Base-by-base conservation (phyloP, 306 rosid species). In the Erythrophleum fordii region DNA sequence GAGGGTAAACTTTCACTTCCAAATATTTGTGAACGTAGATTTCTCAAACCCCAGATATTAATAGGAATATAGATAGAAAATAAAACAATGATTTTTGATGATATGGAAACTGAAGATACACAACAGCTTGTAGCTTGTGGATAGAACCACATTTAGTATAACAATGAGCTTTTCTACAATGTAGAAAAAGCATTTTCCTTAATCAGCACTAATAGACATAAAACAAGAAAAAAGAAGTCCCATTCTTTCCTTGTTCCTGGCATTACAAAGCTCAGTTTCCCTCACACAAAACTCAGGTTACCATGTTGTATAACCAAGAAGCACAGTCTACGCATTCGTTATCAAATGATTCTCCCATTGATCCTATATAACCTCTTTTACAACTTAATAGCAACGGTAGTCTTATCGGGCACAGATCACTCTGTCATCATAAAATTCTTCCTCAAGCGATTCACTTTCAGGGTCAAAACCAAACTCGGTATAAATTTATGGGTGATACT, bases 401-500 rank as follows among this genome's bases (percentile, higher is more conserved):
- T 1, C 48, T 44, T 1, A 13, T 8, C 0, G 48, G 4, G 14
- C 25, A 31, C 22, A 61, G 17, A 72, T 45, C 28, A 59, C 0
- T 25, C 14, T 34, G 9, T n/a, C 18, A 49, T 31, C 59, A 60
- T 72, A 29, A 65, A 28, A 31, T n/a, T 11, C 18, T 12, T 16
- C 53, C n/a, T 48, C 18, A 16, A 48, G 7, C 58, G 2, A 17
- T 41, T 6, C 4, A 55, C 0, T 14, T 3, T 45, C 6, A 31
- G 17, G 61, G 39, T 26, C 0, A 78, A 78, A 16, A 13, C 13
- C 17, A 81, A 67, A 49, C 17, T 26, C 51, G 2, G 2, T 7
- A 49, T 11, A 12, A 39, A 82, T 89, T 70, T 90, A 56, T 65
- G 97, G 93, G 91, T 51, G 39, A 86, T 91, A 91, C 94, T 76